Percentiles rank a stretch among this genome's conserved stretches.
phyloP scores from a whole-genome alignment of 2,329 filamentous ascomycete genomes.

The Phyllachora maydis region DNA sequence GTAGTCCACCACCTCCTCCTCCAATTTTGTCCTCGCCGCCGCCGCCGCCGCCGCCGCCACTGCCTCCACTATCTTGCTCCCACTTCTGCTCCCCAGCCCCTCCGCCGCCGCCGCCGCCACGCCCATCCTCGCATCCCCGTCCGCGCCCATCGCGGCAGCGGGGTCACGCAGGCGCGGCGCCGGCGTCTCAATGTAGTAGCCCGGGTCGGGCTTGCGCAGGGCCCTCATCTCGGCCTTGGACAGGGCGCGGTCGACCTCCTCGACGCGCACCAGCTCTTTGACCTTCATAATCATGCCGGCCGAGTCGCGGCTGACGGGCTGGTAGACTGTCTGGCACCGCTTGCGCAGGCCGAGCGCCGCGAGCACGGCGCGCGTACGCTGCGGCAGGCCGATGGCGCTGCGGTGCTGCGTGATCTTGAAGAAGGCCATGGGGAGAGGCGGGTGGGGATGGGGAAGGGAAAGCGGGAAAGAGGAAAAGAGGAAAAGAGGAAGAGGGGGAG shows the following conservation, averaged over 20 bases:
- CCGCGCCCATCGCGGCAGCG: conserved; percentile 1
- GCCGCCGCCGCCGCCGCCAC: too few species aligned
- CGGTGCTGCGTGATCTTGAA: conserved; percentile 86
- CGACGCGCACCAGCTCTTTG: conserved; percentile 73
- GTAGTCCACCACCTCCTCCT: too few species aligned
- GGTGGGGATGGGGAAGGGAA: too few species aligned
- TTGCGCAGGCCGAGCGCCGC: conserved; percentile 69
- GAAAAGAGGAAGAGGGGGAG: too few species aligned
- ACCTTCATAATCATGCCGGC: conserved; percentile 87
- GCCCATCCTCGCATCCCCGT: conserved; percentile 4
- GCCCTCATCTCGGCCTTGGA: conserved; percentile 48
- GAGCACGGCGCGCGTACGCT: conserved; percentile 61
- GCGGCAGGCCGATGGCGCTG: conserved; percentile 72
- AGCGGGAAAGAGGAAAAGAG: too few species aligned
- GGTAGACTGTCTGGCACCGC: conserved; percentile 74
- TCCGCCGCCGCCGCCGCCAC: background rate
- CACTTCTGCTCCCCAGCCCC: background rate
- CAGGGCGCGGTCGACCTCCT: conserved; percentile 49
- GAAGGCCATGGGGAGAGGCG: conserved; percentile 44
- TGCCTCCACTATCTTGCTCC: conserved; percentile 1
- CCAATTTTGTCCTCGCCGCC: too few species aligned
- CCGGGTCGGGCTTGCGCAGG: conserved; percentile 52
- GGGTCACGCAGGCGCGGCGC: conserved; percentile 12
- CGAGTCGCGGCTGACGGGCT: conserved; percentile 59
- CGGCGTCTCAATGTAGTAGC: conserved; percentile 57